Evolutionary conservation across 176 grass and related monocot genomes (phyloP), one percentile per base, ranked within the genome.

Genomic region (Rhynchospora pubera): DNA sequence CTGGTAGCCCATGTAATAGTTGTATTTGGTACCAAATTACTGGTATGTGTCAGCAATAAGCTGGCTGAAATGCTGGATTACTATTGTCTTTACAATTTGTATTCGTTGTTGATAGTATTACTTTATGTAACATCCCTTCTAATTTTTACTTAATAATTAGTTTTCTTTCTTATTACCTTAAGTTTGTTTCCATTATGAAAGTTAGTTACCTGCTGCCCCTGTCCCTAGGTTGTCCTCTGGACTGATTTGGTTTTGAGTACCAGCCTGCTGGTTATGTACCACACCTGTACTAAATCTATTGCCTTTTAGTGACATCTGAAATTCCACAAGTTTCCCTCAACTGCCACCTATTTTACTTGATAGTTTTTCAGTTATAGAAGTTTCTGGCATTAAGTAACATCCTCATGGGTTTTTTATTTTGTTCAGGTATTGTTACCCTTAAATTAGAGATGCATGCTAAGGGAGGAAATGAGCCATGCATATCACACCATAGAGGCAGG

Each of bases 351-450:
- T 77, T 77, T 55, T 30, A 16, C 55, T 77, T 56, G 9, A 0
- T 73, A 2, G 34, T 53, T 76, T 8, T 77, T 34, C 23, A 34
- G 48, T 56, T 77, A 32, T 9, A 56, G 50, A 77, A 55, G 23
- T 55, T 70, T 77, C 50, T 18, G 48, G 13, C 72, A 14, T 22
- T 6, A 53, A 56, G 72, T 2, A 77, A 6, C 50, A 77, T 56
- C 23, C 47, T 77, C 5, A 56, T 77, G 2, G 5, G 23, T 77
- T 77, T 67, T 77, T 10, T 39, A 55, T 30, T 70, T 45, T 76
- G 47, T 76, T 56, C 48, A 76, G 72, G 72, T 76, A 76, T 76
- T 76, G 7, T 76, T 52, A 50, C 53, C 6, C 48, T 1, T 76
- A 18, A 76, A 76, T 75, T 56, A 56, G 32, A 77, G 45, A 77